These are phyloP conservation scores for Perkinsus marinus DNA, from an alignment of 169 alveolate species.

Conservation along the genomic window DNA sequence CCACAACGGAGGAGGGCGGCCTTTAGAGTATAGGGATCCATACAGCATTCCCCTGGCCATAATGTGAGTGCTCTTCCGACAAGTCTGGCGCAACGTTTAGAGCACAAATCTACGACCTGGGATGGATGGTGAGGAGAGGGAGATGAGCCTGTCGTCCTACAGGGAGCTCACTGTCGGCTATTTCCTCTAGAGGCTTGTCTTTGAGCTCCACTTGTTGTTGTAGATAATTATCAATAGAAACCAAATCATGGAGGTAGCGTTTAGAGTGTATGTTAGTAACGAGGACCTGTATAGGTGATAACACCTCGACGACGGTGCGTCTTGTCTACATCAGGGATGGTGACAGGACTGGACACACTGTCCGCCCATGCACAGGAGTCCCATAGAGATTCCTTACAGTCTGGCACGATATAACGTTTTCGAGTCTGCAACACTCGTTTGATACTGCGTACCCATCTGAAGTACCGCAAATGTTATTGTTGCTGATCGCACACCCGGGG, in stretches of 20 bases:
- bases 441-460: background rate
- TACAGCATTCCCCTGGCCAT: background rate
- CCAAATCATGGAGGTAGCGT: background rate
- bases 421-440: background rate
- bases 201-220: background rate
- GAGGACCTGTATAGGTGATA: background rate
- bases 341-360: background rate
- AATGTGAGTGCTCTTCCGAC: background rate
- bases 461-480: background rate
- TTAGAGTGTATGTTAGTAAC: background rate
- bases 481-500: background rate
- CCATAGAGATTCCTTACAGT: background rate
- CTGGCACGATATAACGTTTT: background rate
- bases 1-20: background rate
- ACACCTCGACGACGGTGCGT: background rate
- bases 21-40: background rate
- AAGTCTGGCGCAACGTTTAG: background rate
- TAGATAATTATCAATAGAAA: background rate
- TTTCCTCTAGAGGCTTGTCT: background rate
- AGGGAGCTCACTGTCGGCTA: background rate
- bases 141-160: background rate
- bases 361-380: background rate
- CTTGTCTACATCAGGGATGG: background rate
- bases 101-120: background rate
- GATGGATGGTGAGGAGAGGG: background rate